phyloP scores from a whole-genome alignment of 257 asterid genomes.

The Striga asiatica region DNA sequence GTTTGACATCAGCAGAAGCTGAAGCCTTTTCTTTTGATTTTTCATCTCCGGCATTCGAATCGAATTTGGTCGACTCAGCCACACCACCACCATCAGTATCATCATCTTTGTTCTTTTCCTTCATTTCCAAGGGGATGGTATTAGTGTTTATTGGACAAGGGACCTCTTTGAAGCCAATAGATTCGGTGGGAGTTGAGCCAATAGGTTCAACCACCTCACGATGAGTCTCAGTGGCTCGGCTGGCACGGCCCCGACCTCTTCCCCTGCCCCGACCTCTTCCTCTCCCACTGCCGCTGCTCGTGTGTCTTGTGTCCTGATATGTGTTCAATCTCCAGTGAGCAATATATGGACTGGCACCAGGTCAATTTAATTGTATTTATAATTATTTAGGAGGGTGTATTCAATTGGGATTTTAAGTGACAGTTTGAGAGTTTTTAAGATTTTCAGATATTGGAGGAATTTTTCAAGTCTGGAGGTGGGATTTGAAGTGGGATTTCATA shows the following conservation, averaged over 20 bases:
- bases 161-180: slow-evolving; percentile 21
- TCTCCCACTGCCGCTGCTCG: slow-evolving; percentile 70
- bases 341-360: not conserved
- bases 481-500: no score
- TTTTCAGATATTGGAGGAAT: no score
- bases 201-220: slow-evolving; percentile 29
- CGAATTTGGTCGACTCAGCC: not conserved
- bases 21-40: slow-evolving; percentile 17
- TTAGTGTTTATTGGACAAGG: slow-evolving; percentile 21
- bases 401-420: not conserved
- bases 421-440: no score
- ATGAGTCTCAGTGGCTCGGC: slow-evolving; percentile 38
- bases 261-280: slow-evolving; percentile 92
- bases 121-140: not conserved
- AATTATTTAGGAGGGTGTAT: not conserved
- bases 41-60: slow-evolving; percentile 33
- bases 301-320: slow-evolving; percentile 44
- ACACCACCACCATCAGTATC: not conserved
- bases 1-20: slow-evolving; percentile 23
- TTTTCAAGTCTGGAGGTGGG: no score
- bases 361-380: not conserved
- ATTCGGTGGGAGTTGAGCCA: slow-evolving; percentile 18
- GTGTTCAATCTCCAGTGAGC: not conserved
- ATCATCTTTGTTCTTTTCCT: not conserved
- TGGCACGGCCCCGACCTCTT: slow-evolving; percentile 42